Conservation (phyloP, 495 filamentous ascomycete genomes). For the Penicillium robsamsonii region DNA sequence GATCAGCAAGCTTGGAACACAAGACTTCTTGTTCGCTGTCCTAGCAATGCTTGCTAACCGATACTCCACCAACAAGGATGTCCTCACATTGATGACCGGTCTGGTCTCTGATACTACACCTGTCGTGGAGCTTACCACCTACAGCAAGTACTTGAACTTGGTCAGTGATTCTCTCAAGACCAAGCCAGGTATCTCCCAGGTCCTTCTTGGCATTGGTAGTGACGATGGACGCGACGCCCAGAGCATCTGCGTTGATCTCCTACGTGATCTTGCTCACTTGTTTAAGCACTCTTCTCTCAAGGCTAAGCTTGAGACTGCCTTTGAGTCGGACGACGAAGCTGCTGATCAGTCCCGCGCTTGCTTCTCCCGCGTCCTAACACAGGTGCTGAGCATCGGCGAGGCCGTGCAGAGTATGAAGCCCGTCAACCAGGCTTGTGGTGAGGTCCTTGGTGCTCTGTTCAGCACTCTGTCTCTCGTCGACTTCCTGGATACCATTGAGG, state of each 20-base stretch:
- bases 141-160: constrained; percentile 68
- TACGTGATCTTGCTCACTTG: constrained; percentile 48
- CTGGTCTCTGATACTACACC: constrained; percentile 54
- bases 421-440: constrained; percentile 61
- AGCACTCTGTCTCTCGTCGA: constrained; percentile 76
- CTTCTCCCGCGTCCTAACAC: constrained; percentile 70
- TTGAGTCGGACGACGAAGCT: constrained; percentile 42
- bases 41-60: constrained; percentile 48
- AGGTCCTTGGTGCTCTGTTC: constrained; percentile 70
- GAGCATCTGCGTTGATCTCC: constrained; percentile 59
- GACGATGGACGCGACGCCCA: constrained; percentile 59
- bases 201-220: constrained; percentile 63
- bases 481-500: constrained; percentile 80
- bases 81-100: constrained; percentile 44
- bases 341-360: constrained; percentile 59
- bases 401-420: constrained; percentile 57
- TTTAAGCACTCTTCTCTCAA: constrained; percentile 47
- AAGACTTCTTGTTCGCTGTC: constrained; percentile 63
- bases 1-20: constrained; percentile 71
- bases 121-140: constrained; percentile 63
- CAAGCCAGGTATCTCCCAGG: constrained; percentile 64
- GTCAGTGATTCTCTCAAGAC: constrained; percentile 69
- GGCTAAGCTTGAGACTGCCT: constrained; percentile 39
- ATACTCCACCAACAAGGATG: constrained; percentile 44
- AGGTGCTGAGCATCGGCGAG: constrained; percentile 60